phyloP scores from a whole-genome alignment of 2,329 filamentous ascomycete genomes.

The Lachnellula cervina region DNA sequence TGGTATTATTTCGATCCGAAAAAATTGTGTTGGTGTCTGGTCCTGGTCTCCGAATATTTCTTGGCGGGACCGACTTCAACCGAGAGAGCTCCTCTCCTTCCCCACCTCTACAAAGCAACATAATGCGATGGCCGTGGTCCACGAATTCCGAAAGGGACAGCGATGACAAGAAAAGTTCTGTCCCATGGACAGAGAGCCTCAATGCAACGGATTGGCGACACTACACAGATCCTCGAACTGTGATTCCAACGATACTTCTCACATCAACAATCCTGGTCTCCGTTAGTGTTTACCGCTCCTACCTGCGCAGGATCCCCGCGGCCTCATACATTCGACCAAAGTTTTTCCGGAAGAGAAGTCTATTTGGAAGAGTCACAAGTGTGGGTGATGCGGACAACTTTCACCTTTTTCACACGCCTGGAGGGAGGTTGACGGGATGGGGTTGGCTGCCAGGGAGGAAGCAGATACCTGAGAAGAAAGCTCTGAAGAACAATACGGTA shows the following conservation, averaged over 20 bases:
- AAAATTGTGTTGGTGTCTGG: neutral
- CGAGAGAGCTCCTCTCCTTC: slow-evolving; percentile 5
- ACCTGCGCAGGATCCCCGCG: slow-evolving; percentile 78
- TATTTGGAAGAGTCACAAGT: slow-evolving; percentile 84
- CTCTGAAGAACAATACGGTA: slow-evolving; percentile 74
- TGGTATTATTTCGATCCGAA: neutral
- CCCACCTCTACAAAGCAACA: slow-evolving; percentile 15
- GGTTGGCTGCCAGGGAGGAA: slow-evolving; percentile 74
- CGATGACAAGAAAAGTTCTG: slow-evolving; percentile 30
- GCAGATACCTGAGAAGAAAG: slow-evolving; percentile 59
- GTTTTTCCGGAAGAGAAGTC: slow-evolving; percentile 67
- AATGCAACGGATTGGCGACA: slow-evolving; percentile 49
- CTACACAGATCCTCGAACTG: slow-evolving; percentile 49
- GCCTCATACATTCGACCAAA: slow-evolving; percentile 68
- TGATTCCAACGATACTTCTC: slow-evolving; percentile 49
- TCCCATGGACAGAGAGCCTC: slow-evolving; percentile 40
- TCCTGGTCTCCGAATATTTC: neutral
- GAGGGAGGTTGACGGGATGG: slow-evolving; percentile 84
- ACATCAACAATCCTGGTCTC: slow-evolving; percentile 51
- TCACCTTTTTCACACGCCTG: slow-evolving; percentile 88
- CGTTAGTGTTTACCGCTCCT: slow-evolving; percentile 63
- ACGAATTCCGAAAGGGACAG: slow-evolving; percentile 27
- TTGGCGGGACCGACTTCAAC: neutral
- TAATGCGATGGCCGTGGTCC: slow-evolving; percentile 47
- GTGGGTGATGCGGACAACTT: slow-evolving; percentile 98